phyloP scores from a whole-genome alignment of 805 yeast species.

The Metschnikowia koreensis region DNA sequence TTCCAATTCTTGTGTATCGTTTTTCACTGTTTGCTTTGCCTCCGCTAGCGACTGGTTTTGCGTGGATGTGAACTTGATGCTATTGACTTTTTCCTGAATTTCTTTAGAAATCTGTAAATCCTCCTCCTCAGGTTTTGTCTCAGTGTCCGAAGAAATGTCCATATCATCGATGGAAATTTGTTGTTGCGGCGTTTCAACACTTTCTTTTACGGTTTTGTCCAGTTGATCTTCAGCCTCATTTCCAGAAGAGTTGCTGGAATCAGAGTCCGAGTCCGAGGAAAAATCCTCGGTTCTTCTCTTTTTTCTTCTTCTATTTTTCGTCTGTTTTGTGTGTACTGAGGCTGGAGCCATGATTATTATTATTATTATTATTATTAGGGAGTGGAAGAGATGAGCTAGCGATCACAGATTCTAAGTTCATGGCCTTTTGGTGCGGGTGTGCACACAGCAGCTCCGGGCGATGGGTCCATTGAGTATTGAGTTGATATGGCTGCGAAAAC shows the following conservation, averaged over 20 bases:
- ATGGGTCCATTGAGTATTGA: not conserved
- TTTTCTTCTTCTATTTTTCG: constrained; percentile 54
- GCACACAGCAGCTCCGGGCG: not conserved
- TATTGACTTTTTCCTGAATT: constrained; percentile 18
- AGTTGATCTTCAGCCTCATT: not conserved
- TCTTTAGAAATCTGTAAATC: constrained; percentile 19
- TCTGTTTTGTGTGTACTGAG: constrained; percentile 9
- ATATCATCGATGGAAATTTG: constrained; percentile 31
- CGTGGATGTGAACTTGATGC: constrained; percentile 27
- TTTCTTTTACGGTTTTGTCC: constrained; percentile 5
- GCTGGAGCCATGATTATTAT: constrained; percentile 8
- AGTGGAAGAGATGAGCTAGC: constrained; percentile 5
- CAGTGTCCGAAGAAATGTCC: constrained; percentile 28
- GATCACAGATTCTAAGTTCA: not conserved
- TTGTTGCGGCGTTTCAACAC: constrained; percentile 9
- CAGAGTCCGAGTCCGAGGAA: constrained; percentile 52
- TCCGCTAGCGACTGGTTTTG: constrained; percentile 17
- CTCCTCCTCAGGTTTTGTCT: constrained; percentile 10
- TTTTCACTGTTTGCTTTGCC: constrained; percentile 23
- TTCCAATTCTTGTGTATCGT: constrained; percentile 41
- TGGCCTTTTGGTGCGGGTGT: not conserved
- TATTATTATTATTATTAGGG: not conserved
- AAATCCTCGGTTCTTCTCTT: constrained; percentile 83
- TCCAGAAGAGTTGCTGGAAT: constrained; percentile 30
- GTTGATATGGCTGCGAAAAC: not conserved